Conservation (phyloP, 345 rosid species). For the sweet orange (Citrus sinensis) region DNA sequence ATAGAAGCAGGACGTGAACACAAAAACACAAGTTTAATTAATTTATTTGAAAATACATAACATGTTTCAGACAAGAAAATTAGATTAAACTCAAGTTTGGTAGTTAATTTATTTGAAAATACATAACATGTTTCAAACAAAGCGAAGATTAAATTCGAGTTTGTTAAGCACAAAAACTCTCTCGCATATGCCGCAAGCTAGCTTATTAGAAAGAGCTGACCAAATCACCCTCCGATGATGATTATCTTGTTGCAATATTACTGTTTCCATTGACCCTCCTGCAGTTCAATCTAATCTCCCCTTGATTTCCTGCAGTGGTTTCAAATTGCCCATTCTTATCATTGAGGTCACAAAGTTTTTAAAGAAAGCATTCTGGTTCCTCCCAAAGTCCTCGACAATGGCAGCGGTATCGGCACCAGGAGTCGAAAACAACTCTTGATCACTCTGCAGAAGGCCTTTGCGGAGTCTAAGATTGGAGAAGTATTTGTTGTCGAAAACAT, state of each 20-base stretch:
- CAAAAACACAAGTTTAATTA: no score
- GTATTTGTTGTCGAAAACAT: no score
- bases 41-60: no score
- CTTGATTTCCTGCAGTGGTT: constrained; percentile 42
- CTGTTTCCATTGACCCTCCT: constrained; percentile 35
- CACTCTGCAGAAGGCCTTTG: no score
- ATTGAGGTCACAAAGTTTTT: constrained; percentile 50
- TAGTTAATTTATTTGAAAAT: no score
- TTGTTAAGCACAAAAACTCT: neutral
- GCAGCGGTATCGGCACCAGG: constrained; percentile 12
- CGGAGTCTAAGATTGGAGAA: no score
- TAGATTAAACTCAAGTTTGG: neutral
- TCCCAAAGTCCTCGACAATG: constrained; percentile 37
- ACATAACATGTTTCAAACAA: no score
- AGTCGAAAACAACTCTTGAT: no score
- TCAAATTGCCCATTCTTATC: constrained; percentile 67
- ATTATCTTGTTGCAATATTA: neutral
- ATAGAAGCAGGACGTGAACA: no score
- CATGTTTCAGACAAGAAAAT: no score
- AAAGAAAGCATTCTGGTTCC: constrained; percentile 48
- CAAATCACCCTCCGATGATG: neutral
- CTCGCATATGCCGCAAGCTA: no score
- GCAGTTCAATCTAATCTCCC: constrained; percentile 59
- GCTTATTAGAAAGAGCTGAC: neutral
- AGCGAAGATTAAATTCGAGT: neutral